These are phyloP conservation scores for Oxytropis ochrocephala DNA, from an alignment of 306 rosid species.

Conservation along the genomic window DNA sequence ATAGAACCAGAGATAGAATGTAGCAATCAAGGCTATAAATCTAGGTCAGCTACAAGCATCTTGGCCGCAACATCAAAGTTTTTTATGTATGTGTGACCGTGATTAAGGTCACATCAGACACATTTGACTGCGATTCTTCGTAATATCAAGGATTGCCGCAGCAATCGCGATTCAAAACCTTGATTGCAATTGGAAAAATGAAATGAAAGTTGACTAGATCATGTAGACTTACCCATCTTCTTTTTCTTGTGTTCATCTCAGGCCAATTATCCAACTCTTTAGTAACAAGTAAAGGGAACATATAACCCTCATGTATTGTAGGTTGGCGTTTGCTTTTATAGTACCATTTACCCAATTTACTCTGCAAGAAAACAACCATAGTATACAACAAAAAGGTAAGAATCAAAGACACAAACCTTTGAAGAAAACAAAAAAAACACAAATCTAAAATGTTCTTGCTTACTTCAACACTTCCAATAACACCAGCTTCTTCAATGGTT, in stretches of 20 bases:
- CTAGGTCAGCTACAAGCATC: background rate
- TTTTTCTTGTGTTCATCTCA: slow-evolving; percentile 51
- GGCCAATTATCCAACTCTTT: slow-evolving; percentile 74
- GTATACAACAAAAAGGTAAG: slow-evolving; percentile 4
- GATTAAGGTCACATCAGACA: background rate
- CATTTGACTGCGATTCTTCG: background rate
- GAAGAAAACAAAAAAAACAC: background rate
- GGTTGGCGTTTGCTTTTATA: slow-evolving; percentile 78
- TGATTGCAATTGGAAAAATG: slow-evolving; percentile 4
- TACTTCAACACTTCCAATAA: slow-evolving; percentile 63
- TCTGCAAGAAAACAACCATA: slow-evolving; percentile 37
- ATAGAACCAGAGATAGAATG: too few relatives aligned
- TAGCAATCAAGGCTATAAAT: background rate
- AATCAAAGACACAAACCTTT: background rate
- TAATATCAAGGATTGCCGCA: background rate
- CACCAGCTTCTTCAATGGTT: slow-evolving; percentile 91
- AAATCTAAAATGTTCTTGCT: slow-evolving; percentile 17
- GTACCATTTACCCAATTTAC: slow-evolving; percentile 55
- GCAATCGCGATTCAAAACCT: background rate
- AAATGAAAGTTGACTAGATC: background rate
- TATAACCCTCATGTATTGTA: slow-evolving; percentile 51
- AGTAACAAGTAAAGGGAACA: slow-evolving; percentile 77
- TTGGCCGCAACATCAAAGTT: background rate
- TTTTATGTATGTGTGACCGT: background rate
- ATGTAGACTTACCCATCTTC: slow-evolving; percentile 69